A percentile compares a stretch with the other conserved stretches of the same genome.
Evolutionary conservation across 2,329 filamentous ascomycete species (phyloP).

Genomic region (Lasiodiplodia citricola): DNA sequence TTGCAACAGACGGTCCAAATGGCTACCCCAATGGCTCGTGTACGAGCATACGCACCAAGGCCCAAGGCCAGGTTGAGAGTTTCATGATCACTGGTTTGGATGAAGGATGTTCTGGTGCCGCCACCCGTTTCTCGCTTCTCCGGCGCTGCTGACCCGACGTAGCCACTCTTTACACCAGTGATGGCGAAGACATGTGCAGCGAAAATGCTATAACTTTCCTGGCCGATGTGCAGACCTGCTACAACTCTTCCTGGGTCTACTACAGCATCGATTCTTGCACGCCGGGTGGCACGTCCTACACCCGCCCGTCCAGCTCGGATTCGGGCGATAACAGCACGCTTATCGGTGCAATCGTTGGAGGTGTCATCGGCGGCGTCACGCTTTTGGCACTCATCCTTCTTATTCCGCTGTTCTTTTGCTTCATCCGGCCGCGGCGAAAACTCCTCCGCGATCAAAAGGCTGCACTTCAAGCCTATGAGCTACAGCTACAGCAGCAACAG

Average conservation of each 20-base stretch:
- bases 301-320: background rate
- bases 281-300: conserved; percentile 30
- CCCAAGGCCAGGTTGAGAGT: conserved; percentile 22
- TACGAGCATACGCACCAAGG: conserved; percentile 1
- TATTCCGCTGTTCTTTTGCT: conserved; percentile 3
- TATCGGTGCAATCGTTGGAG: conserved; percentile 5
- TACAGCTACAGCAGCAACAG: background rate
- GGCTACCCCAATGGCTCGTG: conserved; percentile 17
- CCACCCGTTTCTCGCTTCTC: background rate
- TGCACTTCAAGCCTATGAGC: background rate
- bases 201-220: conserved; percentile 28
- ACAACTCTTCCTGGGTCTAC: conserved; percentile 37
- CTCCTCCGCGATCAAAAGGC: conserved; percentile 11
- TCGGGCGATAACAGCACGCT: conserved; percentile 19
- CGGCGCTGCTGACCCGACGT: background rate
- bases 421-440: conserved; percentile 1
- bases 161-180: conserved; percentile 38
- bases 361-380: background rate
- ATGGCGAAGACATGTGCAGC: conserved; percentile 26
- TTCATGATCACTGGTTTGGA: conserved; percentile 37
- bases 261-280: conserved; percentile 35
- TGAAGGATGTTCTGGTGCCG: conserved; percentile 34
- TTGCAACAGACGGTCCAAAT: conserved; percentile 7
- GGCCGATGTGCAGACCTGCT: conserved; percentile 34
- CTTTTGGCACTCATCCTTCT: background rate